These are phyloP conservation scores for Colletotrichum melonis DNA, from an alignment of 2,329 filamentous ascomycete species.

Conservation along the genomic window DNA sequence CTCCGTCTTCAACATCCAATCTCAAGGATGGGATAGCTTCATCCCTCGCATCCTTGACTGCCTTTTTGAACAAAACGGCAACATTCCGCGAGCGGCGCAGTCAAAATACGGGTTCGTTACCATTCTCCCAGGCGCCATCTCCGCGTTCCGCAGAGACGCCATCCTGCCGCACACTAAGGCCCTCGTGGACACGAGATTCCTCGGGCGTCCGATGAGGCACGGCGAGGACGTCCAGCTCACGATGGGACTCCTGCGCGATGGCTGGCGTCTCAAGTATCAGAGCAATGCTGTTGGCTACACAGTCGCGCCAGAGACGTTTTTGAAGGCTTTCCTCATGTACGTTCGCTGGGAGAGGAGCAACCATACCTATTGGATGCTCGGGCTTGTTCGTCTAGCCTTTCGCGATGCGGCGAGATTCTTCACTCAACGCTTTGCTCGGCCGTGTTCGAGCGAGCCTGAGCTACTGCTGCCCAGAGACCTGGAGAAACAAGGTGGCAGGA, in stretches of 20 bases:
- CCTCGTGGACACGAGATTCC: slow-evolving; percentile 6
- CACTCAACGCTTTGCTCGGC: not conserved
- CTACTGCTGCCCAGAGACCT: not conserved
- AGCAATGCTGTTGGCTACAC: slow-evolving; percentile 23
- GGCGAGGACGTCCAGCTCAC: slow-evolving; percentile 20
- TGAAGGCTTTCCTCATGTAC: slow-evolving; percentile 18
- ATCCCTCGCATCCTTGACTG: slow-evolving; percentile 7
- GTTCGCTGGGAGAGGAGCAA: slow-evolving; percentile 19
- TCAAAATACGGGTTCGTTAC: slow-evolving; percentile 12
- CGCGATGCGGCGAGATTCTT: slow-evolving; percentile 1
- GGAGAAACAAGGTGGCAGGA: not conserved
- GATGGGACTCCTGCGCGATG: slow-evolving; percentile 4
- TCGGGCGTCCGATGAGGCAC: not conserved
- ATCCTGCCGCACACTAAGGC: not conserved
- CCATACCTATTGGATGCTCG: slow-evolving; percentile 15
- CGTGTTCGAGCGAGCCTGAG: not conserved
- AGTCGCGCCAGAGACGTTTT: slow-evolving; percentile 9
- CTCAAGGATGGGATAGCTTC: slow-evolving; percentile 9
- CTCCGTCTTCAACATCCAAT: slow-evolving; percentile 9
- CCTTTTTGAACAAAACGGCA: slow-evolving; percentile 19
- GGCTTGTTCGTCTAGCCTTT: not conserved
- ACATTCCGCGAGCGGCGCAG: slow-evolving; percentile 12
- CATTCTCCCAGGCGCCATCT: slow-evolving; percentile 14
- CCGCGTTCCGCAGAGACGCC: slow-evolving; percentile 9
- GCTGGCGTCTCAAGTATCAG: slow-evolving; percentile 10